phyloP scores from a whole-genome alignment of 1,284 basidiomycete genomes.

The Lignosus rhinocerotis region DNA sequence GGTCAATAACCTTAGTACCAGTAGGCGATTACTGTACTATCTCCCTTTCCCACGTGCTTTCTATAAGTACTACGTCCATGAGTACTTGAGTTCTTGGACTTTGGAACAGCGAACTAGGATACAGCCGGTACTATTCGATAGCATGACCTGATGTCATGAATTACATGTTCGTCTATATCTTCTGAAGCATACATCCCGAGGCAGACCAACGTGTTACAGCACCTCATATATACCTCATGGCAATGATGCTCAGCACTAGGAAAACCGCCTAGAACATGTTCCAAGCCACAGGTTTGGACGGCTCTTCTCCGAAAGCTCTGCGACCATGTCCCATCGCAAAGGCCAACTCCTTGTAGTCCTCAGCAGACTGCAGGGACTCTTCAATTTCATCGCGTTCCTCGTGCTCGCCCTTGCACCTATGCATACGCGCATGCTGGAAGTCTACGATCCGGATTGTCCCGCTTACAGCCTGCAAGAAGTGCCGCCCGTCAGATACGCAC shows the following conservation, averaged over 20 bases:
- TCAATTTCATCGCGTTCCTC: not conserved
- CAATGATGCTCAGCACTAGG: no score
- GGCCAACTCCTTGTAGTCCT: slow-evolving; percentile 5
- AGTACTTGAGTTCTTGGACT: no score
- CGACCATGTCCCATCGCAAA: slow-evolving; percentile 4
- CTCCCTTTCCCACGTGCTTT: not conserved
- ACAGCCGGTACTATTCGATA: no score
- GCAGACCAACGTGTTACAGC: not conserved
- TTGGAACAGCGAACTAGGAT: no score
- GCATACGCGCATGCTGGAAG: slow-evolving; percentile 26
- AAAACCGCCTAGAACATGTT: not conserved
- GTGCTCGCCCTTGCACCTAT: slow-evolving; percentile 6
- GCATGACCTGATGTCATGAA: no score
- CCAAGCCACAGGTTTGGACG: slow-evolving; percentile 3
- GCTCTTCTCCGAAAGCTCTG: not conserved
- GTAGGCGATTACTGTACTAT: not conserved
- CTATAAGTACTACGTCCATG: no score
- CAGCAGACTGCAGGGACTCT: not conserved
- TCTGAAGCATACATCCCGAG: no score
- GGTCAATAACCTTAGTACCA: no score
- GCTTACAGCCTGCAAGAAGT: slow-evolving; percentile 32
- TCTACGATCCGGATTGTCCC: slow-evolving; percentile 38
- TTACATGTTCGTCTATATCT: no score
- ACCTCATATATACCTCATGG: not conserved
- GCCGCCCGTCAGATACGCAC: slow-evolving; percentile 27